Percentiles rank a stretch among this genome's conserved stretches.
Evolutionary conservation across 2,329 filamentous ascomycete species (phyloP).

Genomic region (Fusarium sp.): DNA sequence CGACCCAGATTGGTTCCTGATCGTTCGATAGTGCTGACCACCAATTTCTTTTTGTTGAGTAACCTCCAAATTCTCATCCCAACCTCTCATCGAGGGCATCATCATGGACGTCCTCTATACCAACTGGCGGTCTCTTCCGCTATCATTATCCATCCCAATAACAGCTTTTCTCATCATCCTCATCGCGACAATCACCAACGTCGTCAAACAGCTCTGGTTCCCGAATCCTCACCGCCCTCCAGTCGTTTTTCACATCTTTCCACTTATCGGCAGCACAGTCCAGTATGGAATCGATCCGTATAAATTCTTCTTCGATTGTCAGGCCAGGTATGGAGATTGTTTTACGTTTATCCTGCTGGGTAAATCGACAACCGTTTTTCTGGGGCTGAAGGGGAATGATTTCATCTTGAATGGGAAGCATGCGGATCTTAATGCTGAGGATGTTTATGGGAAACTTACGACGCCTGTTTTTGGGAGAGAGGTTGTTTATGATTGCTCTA

Average conservation of each 20-base stretch:
- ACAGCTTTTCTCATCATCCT: conserved; percentile 53
- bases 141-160: conserved; percentile 46
- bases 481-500: conserved; percentile 90
- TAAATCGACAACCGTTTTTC: conserved; percentile 84
- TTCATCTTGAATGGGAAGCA: conserved; percentile 91
- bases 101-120: conserved; percentile 1
- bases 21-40: background rate
- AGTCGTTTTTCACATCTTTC: conserved; percentile 81
- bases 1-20: background rate
- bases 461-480: conserved; percentile 79
- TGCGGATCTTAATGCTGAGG: conserved; percentile 87
- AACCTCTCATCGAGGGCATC: background rate
- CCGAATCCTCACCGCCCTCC: conserved; percentile 83
- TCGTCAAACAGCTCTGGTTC: conserved; percentile 79
- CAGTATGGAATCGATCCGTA: conserved; percentile 95
- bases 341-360: conserved; percentile 89
- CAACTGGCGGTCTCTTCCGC: conserved; percentile 6
- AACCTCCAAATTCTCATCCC: background rate
- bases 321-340: conserved; percentile 84
- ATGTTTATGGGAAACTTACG: conserved; percentile 82
- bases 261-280: conserved; percentile 86
- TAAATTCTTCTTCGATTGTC: conserved; percentile 78
- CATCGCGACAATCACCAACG: conserved; percentile 75
- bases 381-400: conserved; percentile 84
- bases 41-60: background rate